Evolutionary conservation across 192 early-diverging fungal species (phyloP), one percentile per base, ranked within the genome.

Genomic region (Coemansia sp.): DNA sequence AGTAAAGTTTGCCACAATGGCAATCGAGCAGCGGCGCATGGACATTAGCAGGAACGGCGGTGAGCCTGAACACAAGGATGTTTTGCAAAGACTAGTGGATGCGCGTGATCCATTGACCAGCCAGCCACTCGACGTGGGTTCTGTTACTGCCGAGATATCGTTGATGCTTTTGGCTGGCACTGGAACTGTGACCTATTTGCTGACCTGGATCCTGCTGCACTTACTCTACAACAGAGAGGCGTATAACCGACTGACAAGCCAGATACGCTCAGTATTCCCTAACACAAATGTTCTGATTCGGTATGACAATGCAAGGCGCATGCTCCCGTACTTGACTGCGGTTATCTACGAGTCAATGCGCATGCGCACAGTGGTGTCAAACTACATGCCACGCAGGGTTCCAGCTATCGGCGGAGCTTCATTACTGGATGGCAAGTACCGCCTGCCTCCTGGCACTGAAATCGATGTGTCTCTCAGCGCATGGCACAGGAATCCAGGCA

Each of bases 21-120:
- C 76, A 0, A 65, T 69, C 15, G 31, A 28, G 1, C 38, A 53
- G 9, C 41, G 59, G 1, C 55, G 53, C 17, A 13, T 33, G 3
- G 23, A 71, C 2, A 27, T 56, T 19, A 25, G 13, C 8, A 40
- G 36, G n/a, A n/a, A n/a, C 3, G 34, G 20, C 2, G 22, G 11
- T 8, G 47, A 29, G 2, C 19, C 23, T 38, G 14, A 19, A 5
- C 47, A 31, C 2, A 13, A 44, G 6, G 75, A 83, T 40, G 69
- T 79, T 11, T 57, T 82, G 55, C 81, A 82, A 30, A 62, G 53
- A 11, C 50, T 82, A 10, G 65, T 82, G 20, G 81, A 82, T 9
- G 72, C 81, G 0, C 40, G 25, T 0, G 81, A 83, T 34, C 66
- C 81, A 0, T 34, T 27, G 2, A 75, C 81, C 3, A 67, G 67